Conservation (phyloP, 2,329 filamentous ascomycete genomes). For the Grosmannia huntii region DNA sequence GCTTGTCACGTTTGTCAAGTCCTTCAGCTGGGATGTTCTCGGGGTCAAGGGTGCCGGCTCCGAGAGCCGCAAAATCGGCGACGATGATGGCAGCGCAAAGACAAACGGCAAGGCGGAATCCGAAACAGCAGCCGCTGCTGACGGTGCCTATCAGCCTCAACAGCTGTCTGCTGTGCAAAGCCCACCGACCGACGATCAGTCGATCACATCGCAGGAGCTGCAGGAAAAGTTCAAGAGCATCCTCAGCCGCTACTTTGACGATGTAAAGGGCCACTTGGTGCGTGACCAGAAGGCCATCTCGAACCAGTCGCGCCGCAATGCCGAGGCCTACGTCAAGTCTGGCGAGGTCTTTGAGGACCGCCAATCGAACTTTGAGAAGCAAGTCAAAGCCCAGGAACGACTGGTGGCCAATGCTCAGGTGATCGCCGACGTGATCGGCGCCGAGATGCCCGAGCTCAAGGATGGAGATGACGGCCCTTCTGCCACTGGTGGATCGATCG, state of each 20-base stretch:
- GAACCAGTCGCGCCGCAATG: slow-evolving; percentile 82
- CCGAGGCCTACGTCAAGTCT: slow-evolving; percentile 95
- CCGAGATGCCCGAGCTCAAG: slow-evolving; percentile 87
- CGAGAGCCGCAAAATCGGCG: slow-evolving; percentile 76
- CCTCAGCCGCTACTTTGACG: slow-evolving; percentile 78
- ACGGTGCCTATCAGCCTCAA: slow-evolving; percentile 12
- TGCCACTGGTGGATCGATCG: slow-evolving; percentile 64
- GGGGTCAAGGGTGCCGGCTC: slow-evolving; percentile 60
- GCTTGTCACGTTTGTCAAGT: slow-evolving; percentile 89
- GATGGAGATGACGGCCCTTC: slow-evolving; percentile 62
- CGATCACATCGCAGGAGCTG: slow-evolving; percentile 62
- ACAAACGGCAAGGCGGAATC: slow-evolving; percentile 27
- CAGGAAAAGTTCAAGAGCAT: slow-evolving; percentile 81
- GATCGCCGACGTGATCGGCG: slow-evolving; percentile 74
- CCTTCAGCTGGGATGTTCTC: slow-evolving; percentile 89
- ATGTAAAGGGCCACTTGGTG: slow-evolving; percentile 76
- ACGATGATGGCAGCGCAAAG: slow-evolving; percentile 55
- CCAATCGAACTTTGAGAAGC: slow-evolving; percentile 89
- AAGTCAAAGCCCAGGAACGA: slow-evolving; percentile 83
- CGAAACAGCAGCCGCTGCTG: slow-evolving; percentile 28
- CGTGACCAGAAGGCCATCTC: slow-evolving; percentile 86
- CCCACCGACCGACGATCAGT: slow-evolving; percentile 25
- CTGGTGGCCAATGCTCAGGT: slow-evolving; percentile 82
- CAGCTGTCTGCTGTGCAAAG: not conserved
- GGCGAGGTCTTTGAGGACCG: slow-evolving; percentile 97